Evolutionary conservation across 768 basidiomycete species (phyloP).

Genomic region (Tylopilus balloui): DNA sequence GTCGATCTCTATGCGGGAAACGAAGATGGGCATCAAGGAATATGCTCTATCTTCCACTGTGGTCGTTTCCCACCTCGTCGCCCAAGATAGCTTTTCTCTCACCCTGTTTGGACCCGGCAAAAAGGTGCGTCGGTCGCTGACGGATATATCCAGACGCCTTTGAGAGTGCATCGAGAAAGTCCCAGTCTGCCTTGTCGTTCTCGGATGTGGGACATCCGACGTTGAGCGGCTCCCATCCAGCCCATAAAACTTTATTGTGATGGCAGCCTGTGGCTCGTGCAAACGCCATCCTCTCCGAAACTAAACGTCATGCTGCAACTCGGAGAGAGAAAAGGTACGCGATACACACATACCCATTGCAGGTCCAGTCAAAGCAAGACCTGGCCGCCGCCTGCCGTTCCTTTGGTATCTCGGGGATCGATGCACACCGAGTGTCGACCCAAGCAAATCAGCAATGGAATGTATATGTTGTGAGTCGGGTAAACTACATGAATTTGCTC

Average conservation of each 20-base stretch:
- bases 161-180: not conserved
- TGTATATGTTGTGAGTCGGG: not conserved
- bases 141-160: conserved; percentile 6
- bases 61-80: not conserved
- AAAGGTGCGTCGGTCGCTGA: not conserved
- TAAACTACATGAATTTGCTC: not conserved
- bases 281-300: conserved; percentile 4
- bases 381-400: conserved; percentile 1
- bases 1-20: not conserved
- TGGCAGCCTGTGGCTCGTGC: not conserved
- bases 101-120: conserved; percentile 6
- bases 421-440: conserved; percentile 1
- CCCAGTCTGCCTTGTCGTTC: conserved; percentile 5
- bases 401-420: not conserved
- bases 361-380: conserved; percentile 1
- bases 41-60: not conserved
- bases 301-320: not conserved
- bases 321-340: conserved; percentile 3
- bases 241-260: conserved; percentile 7
- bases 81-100: conserved; percentile 6
- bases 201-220: not conserved
- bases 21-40: conserved; percentile 4
- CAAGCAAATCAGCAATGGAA: not conserved
- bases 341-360: conserved; percentile 5
- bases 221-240: conserved; percentile 7